Evolutionary conservation across 345 rosid species (phyloP), one percentile per base, ranked within the genome.

Genomic region (Lepidium aucheri): DNA sequence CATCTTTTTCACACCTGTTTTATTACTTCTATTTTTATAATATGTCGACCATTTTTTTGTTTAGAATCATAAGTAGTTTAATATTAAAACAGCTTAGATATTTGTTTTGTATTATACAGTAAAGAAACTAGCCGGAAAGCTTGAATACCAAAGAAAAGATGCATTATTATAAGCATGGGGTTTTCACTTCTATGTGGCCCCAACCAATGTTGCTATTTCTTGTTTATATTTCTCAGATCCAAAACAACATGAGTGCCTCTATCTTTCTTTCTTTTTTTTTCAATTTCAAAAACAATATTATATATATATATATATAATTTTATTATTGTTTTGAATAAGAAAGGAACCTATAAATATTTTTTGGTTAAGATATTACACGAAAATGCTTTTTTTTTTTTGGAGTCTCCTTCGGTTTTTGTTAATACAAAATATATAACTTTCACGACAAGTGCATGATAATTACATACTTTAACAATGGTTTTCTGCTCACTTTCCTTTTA

Each of bases 111-210:
- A 62, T 17, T 17, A 40, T 45, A 55, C 30, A 28, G 20, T 45
- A 38, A 38, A 72, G 52, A 57, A 72, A 65, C 38, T 58, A 73
- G 72, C 72, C 72, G 72, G 17, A 73, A 65, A 59, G 67, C 62
- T 65, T 73, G 67, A 65, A 59, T 44, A 45, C 55, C 65, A 53
- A 73, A 50, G 36, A 64, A 53, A 73, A 50, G 36, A 64, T 65
- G 75, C 57, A 71, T 72, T 73, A 73, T 65, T 65, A 43, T 15
- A 50, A 57, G 61, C 71, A 51, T 65, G 67, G 20, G 49, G 49
- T 1, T 46, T 65, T 57, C 40, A n/a, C 36, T 22, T 16, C 14
- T 49, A 34, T 65, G 66, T 63, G 76, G 59, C 76, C 76, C 70
- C 45, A 40, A 54, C 70, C 22, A 40, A 72, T 72, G 53, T 32